Evolutionary conservation across 2,329 filamentous ascomycete genomes (phyloP), one percentile per base, ranked within the genome.

Genomic region (Alternaria viburni): DNA sequence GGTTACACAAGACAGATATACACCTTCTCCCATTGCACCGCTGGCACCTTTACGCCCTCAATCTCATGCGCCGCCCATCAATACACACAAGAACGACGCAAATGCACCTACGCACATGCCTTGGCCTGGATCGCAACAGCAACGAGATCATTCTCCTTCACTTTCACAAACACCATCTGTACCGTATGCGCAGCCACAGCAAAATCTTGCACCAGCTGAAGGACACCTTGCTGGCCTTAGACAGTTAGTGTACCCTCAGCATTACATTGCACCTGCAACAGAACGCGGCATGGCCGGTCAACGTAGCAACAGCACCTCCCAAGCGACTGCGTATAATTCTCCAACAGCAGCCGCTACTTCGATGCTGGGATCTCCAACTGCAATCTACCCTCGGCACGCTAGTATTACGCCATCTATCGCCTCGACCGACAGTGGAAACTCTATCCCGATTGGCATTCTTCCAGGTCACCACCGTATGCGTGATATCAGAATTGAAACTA

Each of bases 351-450:
- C 49, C n/a, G 12, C 28, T 52, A 23, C 28, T 23, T 41, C 30
- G 13, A 23, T n/a, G 49, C 30, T 1, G 17, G 49, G 6, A 4
- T 41, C 49, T 52, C 32, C 49, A 8, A 12, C 61, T 30, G 32
- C 45, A 10, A 51, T 43, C 1, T 49, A 32, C 5, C 61, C 66
- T 11, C 59, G 67, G 6, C 68, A 68, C 6, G 6, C 43, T 50
- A 65, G 57, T 51, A 47, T 66, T 25, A 49, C 63, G 13, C 61
- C 64, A 5, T 70, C 71, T 11, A 45, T 70, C 12, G 62, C 67
- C 49, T 72, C 71, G 6, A 68, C 67, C 25, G 63, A 69, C 55
- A 71, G 69, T 57, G 62, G 55, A 47, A 59, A 21, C 15, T 69
- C 72, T 10, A 32, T 32, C 21, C 57, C 69, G 6, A 54, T 73